A percentile compares a stretch with the other conserved stretches of the same genome.
Evolutionary conservation across 306 rosid species (phyloP).

Genomic region (Malus fusca): DNA sequence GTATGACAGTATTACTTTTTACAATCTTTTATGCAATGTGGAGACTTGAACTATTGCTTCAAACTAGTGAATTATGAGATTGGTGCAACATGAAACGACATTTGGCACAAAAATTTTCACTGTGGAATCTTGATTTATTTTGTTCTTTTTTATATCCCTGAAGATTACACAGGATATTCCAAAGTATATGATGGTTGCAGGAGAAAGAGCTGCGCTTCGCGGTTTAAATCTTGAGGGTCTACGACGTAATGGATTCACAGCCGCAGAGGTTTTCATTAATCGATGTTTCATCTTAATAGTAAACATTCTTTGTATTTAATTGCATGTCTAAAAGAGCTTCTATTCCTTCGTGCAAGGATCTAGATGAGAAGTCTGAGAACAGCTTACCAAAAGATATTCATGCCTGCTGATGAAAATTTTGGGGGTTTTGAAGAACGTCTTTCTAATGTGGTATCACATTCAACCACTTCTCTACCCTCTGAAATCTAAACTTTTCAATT

Average conservation of each 20-base stretch:
- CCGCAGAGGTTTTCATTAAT: slow-evolving; percentile 44
- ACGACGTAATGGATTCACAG: slow-evolving; percentile 59
- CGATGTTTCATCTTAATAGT: not conserved
- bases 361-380: slow-evolving; percentile 62
- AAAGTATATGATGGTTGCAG: slow-evolving; percentile 74
- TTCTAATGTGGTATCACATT: slow-evolving; percentile 57
- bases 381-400: slow-evolving; percentile 75
- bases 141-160: slow-evolving; percentile 27
- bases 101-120: slow-evolving; percentile 6
- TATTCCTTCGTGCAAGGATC: slow-evolving; percentile 24
- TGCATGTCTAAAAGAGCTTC: slow-evolving; percentile 8
- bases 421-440: slow-evolving; percentile 68
- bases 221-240: slow-evolving; percentile 88
- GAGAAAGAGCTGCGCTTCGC: slow-evolving; percentile 82
- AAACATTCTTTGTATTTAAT: not conserved
- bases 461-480: not conserved
- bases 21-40: not conserved
- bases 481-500: not conserved
- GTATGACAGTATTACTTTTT: slow-evolving; percentile 35
- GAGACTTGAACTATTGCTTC: not conserved
- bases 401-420: slow-evolving; percentile 38
- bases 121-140: slow-evolving; percentile 9
- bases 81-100: not conserved
- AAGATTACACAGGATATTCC: slow-evolving; percentile 90
- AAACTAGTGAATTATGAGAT: not conserved